Percentiles rank a stretch among this genome's conserved stretches.
Conservation (phyloP, 257 asterid genomes). For the Gentiana dahurica region DNA sequence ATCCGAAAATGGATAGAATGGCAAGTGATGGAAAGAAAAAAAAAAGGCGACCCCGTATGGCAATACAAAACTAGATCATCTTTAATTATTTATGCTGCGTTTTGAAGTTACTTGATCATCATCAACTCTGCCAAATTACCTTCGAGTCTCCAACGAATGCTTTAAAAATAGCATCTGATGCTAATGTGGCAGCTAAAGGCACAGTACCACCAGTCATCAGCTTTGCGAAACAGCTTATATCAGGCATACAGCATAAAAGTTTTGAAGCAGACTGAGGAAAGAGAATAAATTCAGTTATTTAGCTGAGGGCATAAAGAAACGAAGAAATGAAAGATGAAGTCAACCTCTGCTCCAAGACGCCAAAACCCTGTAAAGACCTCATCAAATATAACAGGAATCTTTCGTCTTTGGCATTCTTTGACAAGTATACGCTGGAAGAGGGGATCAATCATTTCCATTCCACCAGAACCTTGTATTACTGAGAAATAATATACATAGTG, state of each 20-base stretch:
- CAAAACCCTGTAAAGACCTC: conserved; percentile 98
- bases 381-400: conserved; percentile 85
- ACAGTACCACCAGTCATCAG: conserved; percentile 96
- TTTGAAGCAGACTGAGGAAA: conserved; percentile 78
- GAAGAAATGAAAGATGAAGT: conserved; percentile 10
- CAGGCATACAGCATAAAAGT: conserved; percentile 76
- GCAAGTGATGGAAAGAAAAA: too few relatives aligned
- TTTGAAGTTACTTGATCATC: too few relatives aligned
- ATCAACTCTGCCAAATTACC: conserved; percentile 27
- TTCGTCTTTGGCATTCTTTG: conserved; percentile 59
- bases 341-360: conserved; percentile 95
- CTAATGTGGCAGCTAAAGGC: conserved; percentile 90
- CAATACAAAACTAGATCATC: too few relatives aligned
- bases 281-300: conserved; percentile 8
- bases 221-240: conserved; percentile 89
- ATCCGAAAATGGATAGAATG: too few relatives aligned
- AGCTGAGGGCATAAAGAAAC: conserved; percentile 2
- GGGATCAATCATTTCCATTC: conserved; percentile 95
- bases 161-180: conserved; percentile 64
- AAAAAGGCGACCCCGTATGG: too few relatives aligned
- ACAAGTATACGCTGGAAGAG: conserved; percentile 85
- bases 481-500: conserved; percentile 10
- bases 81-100: too few relatives aligned
- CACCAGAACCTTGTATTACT: conserved; percentile 96
- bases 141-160: conserved; percentile 89